Conservation (phyloP, 805 yeast species). For the Kurtzmaniella cleridarum region DNA sequence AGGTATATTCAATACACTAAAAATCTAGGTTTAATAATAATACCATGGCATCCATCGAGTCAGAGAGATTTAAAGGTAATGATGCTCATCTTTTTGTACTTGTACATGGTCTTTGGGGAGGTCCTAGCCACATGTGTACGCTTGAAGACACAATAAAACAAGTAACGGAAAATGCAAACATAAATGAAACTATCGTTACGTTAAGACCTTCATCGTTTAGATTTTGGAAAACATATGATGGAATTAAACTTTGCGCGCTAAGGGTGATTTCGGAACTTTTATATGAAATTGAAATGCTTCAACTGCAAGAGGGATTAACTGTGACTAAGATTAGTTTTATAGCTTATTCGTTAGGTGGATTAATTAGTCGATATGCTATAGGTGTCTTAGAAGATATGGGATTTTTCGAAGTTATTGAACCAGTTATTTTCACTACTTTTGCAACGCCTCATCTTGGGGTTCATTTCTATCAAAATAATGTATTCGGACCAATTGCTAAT, state of each 20-base stretch:
- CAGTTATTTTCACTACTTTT: conserved; percentile 35
- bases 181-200: conserved; percentile 24
- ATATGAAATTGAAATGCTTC: conserved; percentile 35
- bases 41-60: no score
- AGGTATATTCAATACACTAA: no score
- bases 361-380: conserved; percentile 73
- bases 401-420: conserved; percentile 31
- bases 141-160: conserved; percentile 27
- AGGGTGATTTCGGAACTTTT: conserved; percentile 32
- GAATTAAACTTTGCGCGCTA: conserved; percentile 29
- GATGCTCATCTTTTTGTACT: conserved; percentile 34
- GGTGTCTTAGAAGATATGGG: conserved; percentile 43
- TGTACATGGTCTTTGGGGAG: conserved; percentile 42
- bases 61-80: no score
- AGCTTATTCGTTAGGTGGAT: conserved; percentile 89
- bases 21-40: no score
- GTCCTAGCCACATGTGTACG: conserved; percentile 35
- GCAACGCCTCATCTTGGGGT: conserved; percentile 43
- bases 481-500: conserved; percentile 30
- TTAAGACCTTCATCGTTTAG: conserved; percentile 35
- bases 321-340: conserved; percentile 70
- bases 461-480: conserved; percentile 26
- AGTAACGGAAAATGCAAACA: conserved; percentile 13
- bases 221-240: conserved; percentile 43
- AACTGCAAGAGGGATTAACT: conserved; percentile 18